Evolutionary conservation across 108 stramenopile genomes (phyloP), one percentile per base, ranked within the genome.

Genomic region (Nannochloropsis oceanica): DNA sequence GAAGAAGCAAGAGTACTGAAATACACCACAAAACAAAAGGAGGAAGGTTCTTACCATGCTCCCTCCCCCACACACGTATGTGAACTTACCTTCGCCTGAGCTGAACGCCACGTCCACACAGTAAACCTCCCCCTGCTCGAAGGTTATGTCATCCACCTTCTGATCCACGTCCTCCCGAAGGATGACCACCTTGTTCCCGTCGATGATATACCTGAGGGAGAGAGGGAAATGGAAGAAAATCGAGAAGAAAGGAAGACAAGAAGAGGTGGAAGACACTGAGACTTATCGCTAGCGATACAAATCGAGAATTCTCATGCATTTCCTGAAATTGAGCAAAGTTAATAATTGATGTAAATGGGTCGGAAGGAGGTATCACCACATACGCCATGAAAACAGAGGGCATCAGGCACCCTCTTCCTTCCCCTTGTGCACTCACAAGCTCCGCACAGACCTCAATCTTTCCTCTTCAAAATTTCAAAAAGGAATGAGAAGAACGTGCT

Each of bases 91-190:
- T 87, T 98, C 97, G n/a, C 98, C 98, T 11, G 98, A 95, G 84
- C 92, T 94, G 93, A 98, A 92, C 89, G 96, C 95, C 34, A 98
- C 95, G 90, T 99, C 97, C 13, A 99, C 94, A 26, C 96, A 94
- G 85, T 98, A 99, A 10, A 98, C 98, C 90, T 97, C 94, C 25
- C 86, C 89, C 43, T 82, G 25, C 50, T 83, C 88, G 44, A 91
- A 91, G 46, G 84, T 81, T 26, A 81, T 79, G 79, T 84, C 80
- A 42, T 93, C 92, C 42, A 90, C 90, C 83, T 90, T 91, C 82
- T 92, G 90, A 20, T 92, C 92, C n/a, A 42, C 81, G 44, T 86
- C 95, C 83, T 91, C 93, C 83, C 92, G 92, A 44, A 96, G 86
- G 12, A 95, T 93, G 83, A 97, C 94, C 85, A 95, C 95, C 91